Evolutionary conservation across 768 basidiomycete genomes (phyloP).

Genomic region (Russula sp.): DNA sequence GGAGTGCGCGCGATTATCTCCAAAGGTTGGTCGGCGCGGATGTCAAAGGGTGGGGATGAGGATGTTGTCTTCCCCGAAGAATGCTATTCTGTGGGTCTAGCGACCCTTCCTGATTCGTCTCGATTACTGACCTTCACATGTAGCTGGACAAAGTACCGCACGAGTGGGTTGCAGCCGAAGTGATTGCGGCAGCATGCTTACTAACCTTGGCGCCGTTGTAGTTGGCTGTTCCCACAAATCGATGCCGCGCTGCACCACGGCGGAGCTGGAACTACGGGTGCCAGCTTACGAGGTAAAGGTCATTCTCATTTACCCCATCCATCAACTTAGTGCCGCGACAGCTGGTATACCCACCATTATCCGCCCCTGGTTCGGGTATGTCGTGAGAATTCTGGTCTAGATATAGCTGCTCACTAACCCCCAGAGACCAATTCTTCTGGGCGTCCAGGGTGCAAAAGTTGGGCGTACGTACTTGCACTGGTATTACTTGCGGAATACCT

Average conservation of each 20-base stretch:
- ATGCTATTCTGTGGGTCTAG: slow-evolving; percentile 38
- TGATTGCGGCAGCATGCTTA: background rate
- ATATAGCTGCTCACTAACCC: slow-evolving; percentile 1
- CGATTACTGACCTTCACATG: slow-evolving; percentile 21
- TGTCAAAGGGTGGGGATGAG: slow-evolving; percentile 37
- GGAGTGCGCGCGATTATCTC: slow-evolving; percentile 61
- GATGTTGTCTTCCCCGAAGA: slow-evolving; percentile 47
- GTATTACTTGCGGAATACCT: background rate
- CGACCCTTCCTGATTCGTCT: background rate
- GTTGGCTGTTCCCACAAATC: slow-evolving; percentile 54
- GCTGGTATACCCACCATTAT: slow-evolving; percentile 63
- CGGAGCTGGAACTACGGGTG: slow-evolving; percentile 67
- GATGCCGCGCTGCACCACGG: slow-evolving; percentile 64
- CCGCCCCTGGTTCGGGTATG: slow-evolving; percentile 60
- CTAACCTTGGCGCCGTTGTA: slow-evolving; percentile 22
- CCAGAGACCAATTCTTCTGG: slow-evolving; percentile 57
- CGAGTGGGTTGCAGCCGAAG: slow-evolving; percentile 33
- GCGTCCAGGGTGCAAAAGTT: slow-evolving; percentile 55
- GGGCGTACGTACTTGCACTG: slow-evolving; percentile 37
- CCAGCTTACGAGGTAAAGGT: slow-evolving; percentile 43
- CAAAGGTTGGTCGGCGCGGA: slow-evolving; percentile 60
- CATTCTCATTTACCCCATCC: background rate
- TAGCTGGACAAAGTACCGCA: slow-evolving; percentile 60
- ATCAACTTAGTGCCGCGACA: background rate
- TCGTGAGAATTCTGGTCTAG: background rate